These are phyloP conservation scores for Wickerhamomyces bovis DNA, from an alignment of 805 yeast genomes.

Conservation along the genomic window DNA sequence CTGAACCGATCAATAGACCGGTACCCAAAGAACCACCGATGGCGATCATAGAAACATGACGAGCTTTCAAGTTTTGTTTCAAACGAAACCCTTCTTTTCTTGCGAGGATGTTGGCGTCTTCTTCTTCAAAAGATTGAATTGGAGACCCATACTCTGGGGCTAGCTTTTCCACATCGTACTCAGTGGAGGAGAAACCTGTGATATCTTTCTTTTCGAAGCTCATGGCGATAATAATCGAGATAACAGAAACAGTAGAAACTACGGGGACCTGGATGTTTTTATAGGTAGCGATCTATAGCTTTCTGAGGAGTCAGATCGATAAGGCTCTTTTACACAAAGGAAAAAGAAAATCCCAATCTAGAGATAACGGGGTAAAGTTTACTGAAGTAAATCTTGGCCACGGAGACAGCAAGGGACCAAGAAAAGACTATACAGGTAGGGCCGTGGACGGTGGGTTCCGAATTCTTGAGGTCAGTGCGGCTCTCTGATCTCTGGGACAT, in stretches of 20 bases:
- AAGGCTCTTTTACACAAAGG: neutral
- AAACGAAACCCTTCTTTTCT: slow-evolving; percentile 10
- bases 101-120: slow-evolving; percentile 1
- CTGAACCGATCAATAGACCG: slow-evolving; percentile 74
- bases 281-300: no score
- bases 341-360: neutral
- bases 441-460: no score
- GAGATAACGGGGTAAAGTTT: neutral
- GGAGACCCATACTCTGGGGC: slow-evolving; percentile 34
- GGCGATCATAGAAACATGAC: slow-evolving; percentile 70
- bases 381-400: no score
- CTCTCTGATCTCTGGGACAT: no score
- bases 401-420: no score
- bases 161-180: slow-evolving; percentile 2
- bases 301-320: neutral
- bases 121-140: neutral
- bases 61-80: slow-evolving; percentile 30
- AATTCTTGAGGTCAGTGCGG: no score
- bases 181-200: neutral
- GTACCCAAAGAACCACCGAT: slow-evolving; percentile 84
- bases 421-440: no score
- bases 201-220: neutral
- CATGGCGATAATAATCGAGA: neutral
- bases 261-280: neutral
- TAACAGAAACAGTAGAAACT: no score